Base-by-base conservation (phyloP, 345 rosid species). In the Eucalyptus melliodora region DNA sequence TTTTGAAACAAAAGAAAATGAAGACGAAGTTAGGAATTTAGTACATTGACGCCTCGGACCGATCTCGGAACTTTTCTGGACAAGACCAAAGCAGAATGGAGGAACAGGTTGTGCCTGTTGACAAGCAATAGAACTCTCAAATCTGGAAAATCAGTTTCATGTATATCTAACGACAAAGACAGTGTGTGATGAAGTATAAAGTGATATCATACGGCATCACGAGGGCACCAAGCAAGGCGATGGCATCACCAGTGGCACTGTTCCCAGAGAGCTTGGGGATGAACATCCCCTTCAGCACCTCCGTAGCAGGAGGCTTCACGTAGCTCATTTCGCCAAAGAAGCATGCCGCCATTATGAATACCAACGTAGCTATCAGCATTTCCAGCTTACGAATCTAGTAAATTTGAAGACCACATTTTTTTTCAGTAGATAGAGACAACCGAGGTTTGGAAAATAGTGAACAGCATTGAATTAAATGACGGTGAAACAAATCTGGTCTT, bases 31-130 rank as follows among this genome's bases (percentile, higher is more conserved):
- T 7, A 27, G 65, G 50, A 50, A 44, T 10, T 17, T 56, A 93
- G 90, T 88, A 80, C 89, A 14, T 81, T 88, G 62, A 88, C 37
- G 86, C 89, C 56, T 30, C 16, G 86, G 45, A 67, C 86, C 4
- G 89, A 88, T n/a, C 49, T 50, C 1, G 89, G 89, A 15, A 88
- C 85, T 91, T 92, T 92, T 40, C 93, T 87, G 6, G 94, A 93
- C 51, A 92, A 92, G 40, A 93, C 94, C 9, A 90, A 91, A 86
- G 95, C 95, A 1, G 95, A 93, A 60, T 93, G 95, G 9, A 94
- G 93, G 67, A 93, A 94, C 31, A 94, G 88, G 77, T 92, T 93
- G 90, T 95, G 95, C 80, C 95, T 94, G 93, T 87, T 53, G 50
- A 40, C 15, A 50, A 31, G n/a, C 30, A 55, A 86, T 67, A n/a